A percentile compares a stretch with the other conserved stretches of the same genome.
Evolutionary conservation across 257 asterid species (phyloP).

Genomic region (Capsicum pubescens): DNA sequence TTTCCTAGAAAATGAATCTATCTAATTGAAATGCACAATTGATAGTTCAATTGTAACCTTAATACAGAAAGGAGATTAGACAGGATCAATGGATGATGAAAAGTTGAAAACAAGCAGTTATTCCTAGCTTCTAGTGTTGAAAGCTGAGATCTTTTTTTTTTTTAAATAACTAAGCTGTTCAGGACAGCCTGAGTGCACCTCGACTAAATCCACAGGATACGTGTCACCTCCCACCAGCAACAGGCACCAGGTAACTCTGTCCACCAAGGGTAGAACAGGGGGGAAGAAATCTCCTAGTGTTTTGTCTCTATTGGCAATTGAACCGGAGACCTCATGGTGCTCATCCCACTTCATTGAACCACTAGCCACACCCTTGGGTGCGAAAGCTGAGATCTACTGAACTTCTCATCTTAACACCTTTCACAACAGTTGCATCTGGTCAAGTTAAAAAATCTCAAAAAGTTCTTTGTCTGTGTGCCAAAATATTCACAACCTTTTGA

Average conservation of each 20-base stretch:
- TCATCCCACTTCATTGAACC: too few species aligned
- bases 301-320: too few species aligned
- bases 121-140: background rate
- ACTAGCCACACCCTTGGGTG: too few species aligned
- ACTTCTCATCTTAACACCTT: background rate
- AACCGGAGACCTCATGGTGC: too few species aligned
- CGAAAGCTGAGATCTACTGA: background rate
- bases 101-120: background rate
- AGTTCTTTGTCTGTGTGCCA: background rate
- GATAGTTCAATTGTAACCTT: background rate
- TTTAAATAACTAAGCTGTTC: too few species aligned
- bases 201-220: too few species aligned
- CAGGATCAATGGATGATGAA: background rate
- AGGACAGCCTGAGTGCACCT: too few species aligned
- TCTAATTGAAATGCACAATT: background rate
- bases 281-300: too few species aligned
- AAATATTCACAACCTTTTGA: background rate
- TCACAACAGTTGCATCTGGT: background rate
- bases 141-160: background rate
- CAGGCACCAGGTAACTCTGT: too few species aligned
- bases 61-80: constrained; percentile 1
- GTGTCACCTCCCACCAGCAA: too few species aligned
- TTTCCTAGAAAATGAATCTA: background rate
- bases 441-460: background rate
- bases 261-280: too few species aligned